Evolutionary conservation across 305 asterid species (phyloP), one percentile per base, ranked within the genome.

Genomic region (Ajuga reptans): DNA sequence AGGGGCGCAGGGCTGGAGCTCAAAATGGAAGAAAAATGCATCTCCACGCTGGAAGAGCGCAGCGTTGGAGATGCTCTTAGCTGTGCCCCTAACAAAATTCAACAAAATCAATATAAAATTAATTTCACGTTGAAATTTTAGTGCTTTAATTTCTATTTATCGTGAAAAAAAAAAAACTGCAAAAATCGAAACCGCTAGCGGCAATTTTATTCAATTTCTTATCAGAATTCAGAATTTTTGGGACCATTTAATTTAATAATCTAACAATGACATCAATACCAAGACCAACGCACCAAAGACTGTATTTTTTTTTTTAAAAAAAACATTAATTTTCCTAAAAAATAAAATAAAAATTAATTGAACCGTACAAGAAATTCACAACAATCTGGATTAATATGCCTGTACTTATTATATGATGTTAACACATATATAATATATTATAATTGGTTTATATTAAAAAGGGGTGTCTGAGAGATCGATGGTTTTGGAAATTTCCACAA

Each of bases 181-280:
- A 6, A 36, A 41, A 66, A 58, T 50, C 64, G 69, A 59, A 74
- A 68, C 71, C 71, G 78, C 66, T 50, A 51, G 60, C 64, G 49
- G 69, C 12, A 60, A 61, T 53, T n/a, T n/a, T 16, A 12, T 68
- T 53, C 31, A 11, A 27, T 3, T 62, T 41, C 34, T 15, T 55
- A 21, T 50, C 43, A 41, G 55, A 65, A 54, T 58, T 50, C 43
- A 41, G 55, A 65, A 54, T 58, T 27, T 47, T 59, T 9, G 53
- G n/a, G 49, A 12, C 2, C 5, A 31, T 9, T 36, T 37, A 36
- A 31, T 9, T 36, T 37, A 36, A 10, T 15, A 9, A 10, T 24
- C 39, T 4, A 43, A 33, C 36, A 27, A 47, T 39, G 64, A 37
- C 50, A 58, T 50, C 68, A 37, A 66, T 14, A 66, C 12, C 15